Base-by-base conservation (phyloP, 108 stramenopile species). In the Cyclotella baltica region DNA sequence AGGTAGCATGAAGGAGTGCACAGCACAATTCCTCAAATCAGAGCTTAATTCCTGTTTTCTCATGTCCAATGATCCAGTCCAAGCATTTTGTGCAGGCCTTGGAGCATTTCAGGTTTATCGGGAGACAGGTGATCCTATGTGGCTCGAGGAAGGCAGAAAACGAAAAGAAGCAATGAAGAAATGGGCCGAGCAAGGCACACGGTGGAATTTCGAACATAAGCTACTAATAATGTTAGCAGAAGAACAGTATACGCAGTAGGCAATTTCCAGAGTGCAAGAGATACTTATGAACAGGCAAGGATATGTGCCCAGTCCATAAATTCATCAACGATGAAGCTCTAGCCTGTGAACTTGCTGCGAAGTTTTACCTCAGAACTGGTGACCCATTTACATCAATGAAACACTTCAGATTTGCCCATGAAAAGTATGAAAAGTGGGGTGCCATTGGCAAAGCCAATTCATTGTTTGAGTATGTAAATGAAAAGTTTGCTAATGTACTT, bases 241-340 rank as follows among this genome's bases (percentile, higher is more conserved):
- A 28, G 15, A 66, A 67, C 13, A 8, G 8, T 67, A n/a, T n/a
- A 36, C 36, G 11, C 22, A 40, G 16, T 20, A 10, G 31, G 31
- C 11, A 25, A 46, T 31, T 13, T 43, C 10, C 37, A 46, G 10
- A 4, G 6, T n/a, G 65, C 65, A 23, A 43, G 10, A 22, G 16
- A 19, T 4, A 20, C 38, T 6, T 67, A 67, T 37, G 38, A 67
- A 15, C 8, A 67, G 16, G 65, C 65, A 46, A 67, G 37, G 4
- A 22, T 23, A 15, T 23, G 4, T 19, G 36, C 65, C 4, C 37
- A 20, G 25, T 4, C 31, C 38, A 43, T 35, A 43, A 48, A 67
- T 67, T 67, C 19, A 38, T 67, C 36, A 67, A 67, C 38, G 65
- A 67, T 20, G 46, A 67, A 67, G 65, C 65, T 11, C 10, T 67